Conservation (phyloP, 257 asterid genomes). For the Scutellaria baicalensis region DNA sequence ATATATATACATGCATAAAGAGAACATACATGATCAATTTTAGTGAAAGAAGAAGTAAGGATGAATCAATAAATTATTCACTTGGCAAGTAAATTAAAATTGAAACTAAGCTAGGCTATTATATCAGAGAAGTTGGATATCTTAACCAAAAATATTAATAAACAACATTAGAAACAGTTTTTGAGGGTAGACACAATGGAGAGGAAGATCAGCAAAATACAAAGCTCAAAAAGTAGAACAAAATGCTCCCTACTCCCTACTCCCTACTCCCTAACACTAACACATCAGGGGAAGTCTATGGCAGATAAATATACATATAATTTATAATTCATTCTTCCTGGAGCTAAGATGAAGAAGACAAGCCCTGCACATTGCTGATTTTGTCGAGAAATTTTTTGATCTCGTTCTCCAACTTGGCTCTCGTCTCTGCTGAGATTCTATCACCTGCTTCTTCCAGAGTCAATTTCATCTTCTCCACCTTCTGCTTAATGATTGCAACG, state of each 20-base stretch:
- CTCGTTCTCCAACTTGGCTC: constrained; percentile 62
- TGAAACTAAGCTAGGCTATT: background rate
- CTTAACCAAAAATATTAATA: background rate
- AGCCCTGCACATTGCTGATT: constrained; percentile 36
- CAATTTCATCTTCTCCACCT: constrained; percentile 70
- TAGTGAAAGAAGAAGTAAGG: background rate
- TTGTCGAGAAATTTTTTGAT: constrained; percentile 48
- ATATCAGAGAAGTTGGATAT: background rate
- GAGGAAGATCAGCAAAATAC: constrained; percentile 14
- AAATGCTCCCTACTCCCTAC: background rate
- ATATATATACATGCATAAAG: too few species aligned
- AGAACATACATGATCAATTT: background rate
- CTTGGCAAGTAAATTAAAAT: too few species aligned
- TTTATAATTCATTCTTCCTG: constrained; percentile 1
- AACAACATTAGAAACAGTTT: constrained; percentile 1
- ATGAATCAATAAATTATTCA: background rate
- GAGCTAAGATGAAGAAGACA: constrained; percentile 30
- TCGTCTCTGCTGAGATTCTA: constrained; percentile 46
- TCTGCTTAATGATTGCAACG: constrained; percentile 44
- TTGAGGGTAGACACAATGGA: background rate
- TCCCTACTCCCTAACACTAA: background rate
- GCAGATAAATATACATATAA: background rate
- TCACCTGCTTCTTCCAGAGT: constrained; percentile 65
- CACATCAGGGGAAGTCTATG: background rate
- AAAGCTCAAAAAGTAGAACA: constrained; percentile 6